Evolutionary conservation across 306 rosid genomes (phyloP), one percentile per base, ranked within the genome.

Genomic region (Quercus suber): DNA sequence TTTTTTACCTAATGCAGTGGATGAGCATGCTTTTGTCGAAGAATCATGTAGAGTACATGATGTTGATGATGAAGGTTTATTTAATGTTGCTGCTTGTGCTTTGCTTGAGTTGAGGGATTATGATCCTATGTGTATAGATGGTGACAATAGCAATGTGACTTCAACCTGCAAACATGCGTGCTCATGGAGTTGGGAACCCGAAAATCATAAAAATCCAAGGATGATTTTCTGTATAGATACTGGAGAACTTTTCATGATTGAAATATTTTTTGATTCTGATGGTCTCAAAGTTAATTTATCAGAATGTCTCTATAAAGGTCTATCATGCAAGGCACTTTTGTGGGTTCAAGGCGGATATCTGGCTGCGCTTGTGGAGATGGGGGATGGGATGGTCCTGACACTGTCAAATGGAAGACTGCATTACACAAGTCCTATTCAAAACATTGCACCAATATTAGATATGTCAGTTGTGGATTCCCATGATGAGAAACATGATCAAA

Each of bases 131-230:
- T 91, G 95, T 81, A 87, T 94, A 78, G 99, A 94, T 84, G 79
- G 90, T 82, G 97, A 91, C 45, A 84, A 73, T 76, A 83, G 84
- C 71, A 73, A 82, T 77, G 60, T 86, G 55, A 88, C 72, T 89
- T 79, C 92, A 21, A 79, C 85, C 81, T 76, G 58, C 83, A 92
- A 89, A 82, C 89, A 79, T 49, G 84, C 87, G 43, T 94, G 97
- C 82, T 91, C 99, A 7, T 92, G 97, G 97, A 88, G 95, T 86
- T 94, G 99, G 99, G 97, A 89, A 88, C 97, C 91, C 8, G 89
- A 79, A 79, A 91, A 77, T 80, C 71, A 57, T 58, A 80, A 76
- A 80, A 88, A 83, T 71, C 90, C 89, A 8, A 91, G 89, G 82
- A 87, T 92, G 89, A 89, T 94, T 63, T 84, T 92, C 75, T 89